Conservation (phyloP, 345 rosid species). For the Sisymbrium altissimum region DNA sequence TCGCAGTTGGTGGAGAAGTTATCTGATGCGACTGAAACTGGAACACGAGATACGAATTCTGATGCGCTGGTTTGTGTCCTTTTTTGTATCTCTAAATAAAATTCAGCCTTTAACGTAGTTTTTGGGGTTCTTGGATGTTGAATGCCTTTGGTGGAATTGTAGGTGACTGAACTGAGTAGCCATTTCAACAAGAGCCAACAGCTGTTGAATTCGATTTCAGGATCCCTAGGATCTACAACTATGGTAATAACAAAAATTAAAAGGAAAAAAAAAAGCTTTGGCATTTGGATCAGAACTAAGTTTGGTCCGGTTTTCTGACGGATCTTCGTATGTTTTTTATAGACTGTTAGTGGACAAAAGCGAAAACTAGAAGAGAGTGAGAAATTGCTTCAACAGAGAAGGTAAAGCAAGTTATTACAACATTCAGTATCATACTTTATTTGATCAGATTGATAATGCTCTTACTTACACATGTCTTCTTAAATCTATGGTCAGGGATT, state of each 20-base stretch:
- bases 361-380: constrained; percentile 67
- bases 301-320: not conserved
- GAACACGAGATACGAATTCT: constrained; percentile 72
- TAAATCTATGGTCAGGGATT: constrained; percentile 29
- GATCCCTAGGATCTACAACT: constrained; percentile 56
- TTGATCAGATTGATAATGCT: not conserved
- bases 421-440: not conserved
- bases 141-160: not conserved
- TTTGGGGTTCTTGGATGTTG: constrained; percentile 7
- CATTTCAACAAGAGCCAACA: constrained; percentile 94
- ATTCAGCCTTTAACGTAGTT: not conserved
- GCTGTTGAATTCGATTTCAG: constrained; percentile 71
- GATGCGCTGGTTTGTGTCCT: constrained; percentile 56
- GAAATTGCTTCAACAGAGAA: constrained; percentile 63
- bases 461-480: not conserved
- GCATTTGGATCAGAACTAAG: not conserved
- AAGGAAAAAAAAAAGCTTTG: too few species aligned
- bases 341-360: constrained; percentile 91
- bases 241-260: constrained; percentile 44
- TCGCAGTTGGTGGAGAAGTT: constrained; percentile 71
- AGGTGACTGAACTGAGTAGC: constrained; percentile 64
- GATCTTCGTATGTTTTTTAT: not conserved
- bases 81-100: not conserved
- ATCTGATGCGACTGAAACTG: constrained; percentile 39
- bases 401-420: constrained; percentile 31